A percentile compares a stretch with the other conserved stretches of the same genome.
Evolutionary conservation across 768 basidiomycete genomes (phyloP).

Genomic region (Suillus subalutaceus): DNA sequence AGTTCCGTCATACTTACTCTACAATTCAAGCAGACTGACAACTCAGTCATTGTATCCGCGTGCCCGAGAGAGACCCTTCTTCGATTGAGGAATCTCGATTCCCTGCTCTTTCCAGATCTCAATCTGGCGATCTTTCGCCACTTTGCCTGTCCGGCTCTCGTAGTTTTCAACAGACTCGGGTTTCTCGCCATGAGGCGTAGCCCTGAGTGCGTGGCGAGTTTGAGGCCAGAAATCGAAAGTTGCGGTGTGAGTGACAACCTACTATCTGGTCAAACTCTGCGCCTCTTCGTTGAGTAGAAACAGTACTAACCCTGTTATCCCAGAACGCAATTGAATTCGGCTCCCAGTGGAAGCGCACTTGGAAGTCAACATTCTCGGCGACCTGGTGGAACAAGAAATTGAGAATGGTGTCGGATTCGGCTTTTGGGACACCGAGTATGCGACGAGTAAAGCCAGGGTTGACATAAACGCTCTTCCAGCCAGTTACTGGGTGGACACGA

Average conservation of each 20-base stretch:
- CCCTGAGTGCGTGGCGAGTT: conserved; percentile 76
- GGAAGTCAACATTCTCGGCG: conserved; percentile 69
- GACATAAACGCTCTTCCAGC: conserved; percentile 83
- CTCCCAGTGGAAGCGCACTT: conserved; percentile 80
- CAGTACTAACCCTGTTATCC: conserved; percentile 71
- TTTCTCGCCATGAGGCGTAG: conserved; percentile 80
- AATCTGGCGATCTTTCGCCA: conserved; percentile 71
- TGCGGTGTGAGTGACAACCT: conserved; percentile 78
- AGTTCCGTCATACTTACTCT: not conserved
- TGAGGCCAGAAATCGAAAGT: conserved; percentile 84
- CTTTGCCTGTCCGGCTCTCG: conserved; percentile 61
- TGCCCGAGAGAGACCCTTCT: conserved; percentile 38
- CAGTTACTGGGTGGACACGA: conserved; percentile 82
- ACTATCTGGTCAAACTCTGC: conserved; percentile 6
- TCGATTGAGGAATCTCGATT: conserved; percentile 39
- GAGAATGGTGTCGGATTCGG: conserved; percentile 77
- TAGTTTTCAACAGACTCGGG: conserved; percentile 79
- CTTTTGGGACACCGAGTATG: conserved; percentile 78
- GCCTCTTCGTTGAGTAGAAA: not conserved
- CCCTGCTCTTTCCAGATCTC: conserved; percentile 76
- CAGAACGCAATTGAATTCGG: conserved; percentile 80
- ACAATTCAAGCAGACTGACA: not conserved
- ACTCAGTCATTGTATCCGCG: conserved; percentile 65
- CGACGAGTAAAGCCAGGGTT: conserved; percentile 84
- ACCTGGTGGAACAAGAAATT: conserved; percentile 73